Percentiles rank a stretch among this genome's conserved stretches.
Evolutionary conservation across 306 rosid species (phyloP).

Genomic region (Vicia villosa): DNA sequence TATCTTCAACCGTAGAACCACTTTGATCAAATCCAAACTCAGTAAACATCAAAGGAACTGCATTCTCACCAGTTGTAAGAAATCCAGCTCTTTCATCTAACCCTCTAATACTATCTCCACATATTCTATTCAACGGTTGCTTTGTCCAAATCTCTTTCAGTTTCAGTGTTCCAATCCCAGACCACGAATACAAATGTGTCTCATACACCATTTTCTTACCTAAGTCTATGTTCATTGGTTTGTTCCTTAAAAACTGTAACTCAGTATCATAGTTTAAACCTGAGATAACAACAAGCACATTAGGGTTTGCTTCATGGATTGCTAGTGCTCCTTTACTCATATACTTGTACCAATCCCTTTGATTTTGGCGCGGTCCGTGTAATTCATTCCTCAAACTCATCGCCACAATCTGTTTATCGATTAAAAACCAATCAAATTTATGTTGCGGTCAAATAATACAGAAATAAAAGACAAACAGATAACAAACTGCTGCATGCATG

Average conservation of each 20-base stretch:
- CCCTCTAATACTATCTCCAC: slow-evolving; percentile 38
- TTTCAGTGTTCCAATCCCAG: slow-evolving; percentile 52
- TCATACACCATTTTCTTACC: slow-evolving; percentile 52
- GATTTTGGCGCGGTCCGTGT: slow-evolving; percentile 54
- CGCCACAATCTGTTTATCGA: slow-evolving; percentile 47
- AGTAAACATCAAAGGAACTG: slow-evolving; percentile 48
- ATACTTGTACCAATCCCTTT: slow-evolving; percentile 44
- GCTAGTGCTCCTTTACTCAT: slow-evolving; percentile 44
- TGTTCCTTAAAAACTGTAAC: slow-evolving; percentile 43
- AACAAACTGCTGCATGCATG: too few relatives aligned
- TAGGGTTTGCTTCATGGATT: slow-evolving; percentile 47
- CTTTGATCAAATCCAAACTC: slow-evolving; percentile 56
- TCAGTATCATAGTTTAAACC: slow-evolving; percentile 61
- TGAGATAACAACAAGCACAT: slow-evolving; percentile 48
- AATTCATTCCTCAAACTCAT: slow-evolving; percentile 64
- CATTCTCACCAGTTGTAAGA: slow-evolving; percentile 36
- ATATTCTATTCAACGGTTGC: slow-evolving; percentile 54
- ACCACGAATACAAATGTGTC: slow-evolving; percentile 58
- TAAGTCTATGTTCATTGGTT: slow-evolving; percentile 37
- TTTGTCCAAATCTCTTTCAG: slow-evolving; percentile 42
- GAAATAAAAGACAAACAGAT: too few relatives aligned
- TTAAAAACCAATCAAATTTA: not conserved
- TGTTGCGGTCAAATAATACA: too few relatives aligned
- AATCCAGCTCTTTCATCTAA: slow-evolving; percentile 49
- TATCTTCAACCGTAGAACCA: slow-evolving; percentile 35